These are phyloP conservation scores for Adansonia gregorii DNA, from an alignment of 441 rosid genomes.

Conservation along the genomic window DNA sequence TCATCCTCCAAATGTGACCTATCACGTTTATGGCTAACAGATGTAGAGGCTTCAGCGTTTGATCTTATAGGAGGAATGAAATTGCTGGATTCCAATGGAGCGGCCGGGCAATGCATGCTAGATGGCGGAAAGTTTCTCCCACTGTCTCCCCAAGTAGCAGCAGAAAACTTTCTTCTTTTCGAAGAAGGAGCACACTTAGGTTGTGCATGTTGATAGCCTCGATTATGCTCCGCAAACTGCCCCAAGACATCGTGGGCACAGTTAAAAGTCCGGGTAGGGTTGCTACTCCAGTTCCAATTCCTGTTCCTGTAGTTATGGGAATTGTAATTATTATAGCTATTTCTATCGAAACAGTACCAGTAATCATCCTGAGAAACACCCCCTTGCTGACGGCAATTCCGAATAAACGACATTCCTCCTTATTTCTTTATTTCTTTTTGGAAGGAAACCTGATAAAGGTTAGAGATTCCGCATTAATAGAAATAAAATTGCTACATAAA, in stretches of 20 bases:
- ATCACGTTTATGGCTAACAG: slow-evolving; percentile 55
- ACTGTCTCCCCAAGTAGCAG: slow-evolving; percentile 52
- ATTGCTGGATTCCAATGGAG: slow-evolving; percentile 35
- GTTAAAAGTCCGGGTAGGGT: slow-evolving; percentile 33
- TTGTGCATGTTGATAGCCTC: slow-evolving; percentile 34
- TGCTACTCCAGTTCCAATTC: slow-evolving; percentile 34
- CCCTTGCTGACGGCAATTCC: slow-evolving; percentile 52
- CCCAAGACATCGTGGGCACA: slow-evolving; percentile 30
- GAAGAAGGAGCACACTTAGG: slow-evolving; percentile 46
- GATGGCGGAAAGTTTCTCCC: slow-evolving; percentile 37
- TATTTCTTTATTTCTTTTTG: slow-evolving; percentile 26
- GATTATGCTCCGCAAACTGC: slow-evolving; percentile 39
- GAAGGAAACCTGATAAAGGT: slow-evolving; percentile 4
- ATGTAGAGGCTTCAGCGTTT: slow-evolving; percentile 33
- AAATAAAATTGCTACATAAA: neutral
- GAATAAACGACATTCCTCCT: slow-evolving; percentile 49
- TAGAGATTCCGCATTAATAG: neutral
- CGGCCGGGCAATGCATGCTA: slow-evolving; percentile 34
- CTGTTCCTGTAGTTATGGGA: slow-evolving; percentile 29
- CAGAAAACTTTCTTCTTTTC: slow-evolving; percentile 63
- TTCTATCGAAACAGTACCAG: slow-evolving; percentile 39
- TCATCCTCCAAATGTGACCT: slow-evolving; percentile 64
- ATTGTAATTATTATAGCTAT: slow-evolving; percentile 27
- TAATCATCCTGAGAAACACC: slow-evolving; percentile 42
- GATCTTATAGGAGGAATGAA: slow-evolving; percentile 40